Base-by-base conservation (phyloP, 1,284 basidiomycete species). In the Cryptococcus maquisensis region DNA sequence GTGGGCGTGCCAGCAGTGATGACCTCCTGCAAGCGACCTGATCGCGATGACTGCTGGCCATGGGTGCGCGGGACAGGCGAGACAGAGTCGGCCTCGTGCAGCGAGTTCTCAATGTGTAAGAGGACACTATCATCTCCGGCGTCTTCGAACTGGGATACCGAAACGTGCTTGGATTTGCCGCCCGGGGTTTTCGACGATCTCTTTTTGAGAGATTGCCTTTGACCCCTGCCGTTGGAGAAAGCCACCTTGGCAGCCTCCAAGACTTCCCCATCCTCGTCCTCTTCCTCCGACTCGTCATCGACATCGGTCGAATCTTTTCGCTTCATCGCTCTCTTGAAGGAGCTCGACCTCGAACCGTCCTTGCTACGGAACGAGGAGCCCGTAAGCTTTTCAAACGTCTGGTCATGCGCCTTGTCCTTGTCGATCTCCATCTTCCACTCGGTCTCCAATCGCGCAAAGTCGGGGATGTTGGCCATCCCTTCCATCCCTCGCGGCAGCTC, bases 41-140 rank as follows among this genome's bases (percentile, higher is more conserved):
- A 32, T 16, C 24, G 26, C 13, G 46, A 41, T 6, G 48, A 51
- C 24, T 28, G 43, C 15, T 24, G 21, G 32, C 6, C 24, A 12
- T 36, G 13, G 0, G 16, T 64, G 18, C 47, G 23, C 28, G 24
- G 18, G 20, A n/a, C 28, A 10, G 47, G 47, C 1, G 47, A 48
- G 32, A 75, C 66, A 42, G 66, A 63, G 52, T 84, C 84, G 24
- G 83, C 88, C 49, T 84, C 84, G 36, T 83, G 86, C 42, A 94
- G 74, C 57, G 88, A 86, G 59, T 87, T 84, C 66, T 91, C 87
- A 47, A 93, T 86, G 69, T 92, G 88, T 62, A 86, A 85, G 61
- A 87, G 82, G 4, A 88, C 89, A 57, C 85, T 81, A n/a, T 85
- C 87, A 56, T 93, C 91, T 60, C 92, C 88, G 5, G 90, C 91